Percentiles rank a stretch among this genome's conserved stretches.
Conservation (phyloP, 176 grass and related monocot species). For the Rhynchospora pubera region DNA sequence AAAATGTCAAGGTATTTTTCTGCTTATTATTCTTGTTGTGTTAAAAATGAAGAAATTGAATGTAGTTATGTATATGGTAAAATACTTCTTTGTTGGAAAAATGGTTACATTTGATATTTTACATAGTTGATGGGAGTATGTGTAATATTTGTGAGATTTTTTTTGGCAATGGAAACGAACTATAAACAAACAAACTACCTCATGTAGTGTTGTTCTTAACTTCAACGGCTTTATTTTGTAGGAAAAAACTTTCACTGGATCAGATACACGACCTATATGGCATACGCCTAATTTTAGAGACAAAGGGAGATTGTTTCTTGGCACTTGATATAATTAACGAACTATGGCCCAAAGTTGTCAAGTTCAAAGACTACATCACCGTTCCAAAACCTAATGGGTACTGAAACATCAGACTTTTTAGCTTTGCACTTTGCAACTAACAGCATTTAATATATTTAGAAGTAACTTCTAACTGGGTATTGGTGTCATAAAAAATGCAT, state of each 20-base stretch:
- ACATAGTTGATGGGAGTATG: background rate
- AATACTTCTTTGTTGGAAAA: background rate
- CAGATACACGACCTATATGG: conserved; percentile 89
- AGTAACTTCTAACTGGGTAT: background rate
- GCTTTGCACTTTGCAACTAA: background rate
- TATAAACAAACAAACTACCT: background rate
- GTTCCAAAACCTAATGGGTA: conserved; percentile 76
- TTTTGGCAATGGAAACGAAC: conserved; percentile 15
- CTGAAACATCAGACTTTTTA: background rate
- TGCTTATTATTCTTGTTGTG: background rate
- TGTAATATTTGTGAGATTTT: background rate
- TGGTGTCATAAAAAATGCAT: background rate
- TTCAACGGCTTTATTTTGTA: conserved; percentile 20
- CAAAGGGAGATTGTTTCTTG: conserved; percentile 52
- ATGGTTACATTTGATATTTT: background rate
- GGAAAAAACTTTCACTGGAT: conserved; percentile 65
- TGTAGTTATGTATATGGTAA: background rate
- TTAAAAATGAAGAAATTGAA: conserved; percentile 3
- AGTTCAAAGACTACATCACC: conserved; percentile 78
- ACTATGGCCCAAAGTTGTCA: conserved; percentile 61
- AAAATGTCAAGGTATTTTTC: conserved; percentile 65
- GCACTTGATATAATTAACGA: conserved; percentile 57
- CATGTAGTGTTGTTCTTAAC: background rate
- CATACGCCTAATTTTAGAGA: conserved; percentile 60
- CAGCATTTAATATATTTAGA: background rate